Evolutionary conservation across 768 basidiomycete species (phyloP).

Genomic region (Chalciporus pseudorubinellus): DNA sequence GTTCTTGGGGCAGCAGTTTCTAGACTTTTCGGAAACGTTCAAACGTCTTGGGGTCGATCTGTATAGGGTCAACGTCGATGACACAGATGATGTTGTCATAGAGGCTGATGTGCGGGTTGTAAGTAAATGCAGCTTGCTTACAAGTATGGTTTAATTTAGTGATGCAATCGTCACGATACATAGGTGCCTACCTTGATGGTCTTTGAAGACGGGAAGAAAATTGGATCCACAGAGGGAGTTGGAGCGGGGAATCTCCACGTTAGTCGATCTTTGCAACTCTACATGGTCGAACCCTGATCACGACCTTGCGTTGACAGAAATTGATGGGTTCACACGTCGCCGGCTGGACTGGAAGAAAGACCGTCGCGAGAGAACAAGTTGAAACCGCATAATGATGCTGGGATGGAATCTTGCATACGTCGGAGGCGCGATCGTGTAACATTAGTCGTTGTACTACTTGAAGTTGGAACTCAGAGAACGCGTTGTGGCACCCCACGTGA

Average conservation of each 20-base stretch:
- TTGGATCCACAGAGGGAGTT: conserved; percentile 25
- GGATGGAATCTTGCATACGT: background rate
- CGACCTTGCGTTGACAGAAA: conserved; percentile 9
- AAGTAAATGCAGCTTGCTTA: conserved; percentile 21
- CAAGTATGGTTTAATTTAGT: background rate
- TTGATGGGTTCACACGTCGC: conserved; percentile 20
- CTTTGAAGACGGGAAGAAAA: conserved; percentile 29
- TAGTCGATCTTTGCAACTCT: conserved; percentile 13
- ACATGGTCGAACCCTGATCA: background rate
- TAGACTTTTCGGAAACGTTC: conserved; percentile 20
- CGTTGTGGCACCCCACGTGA: background rate
- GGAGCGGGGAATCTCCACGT: conserved; percentile 27
- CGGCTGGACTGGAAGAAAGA: background rate
- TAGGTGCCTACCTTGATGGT: conserved; percentile 30
- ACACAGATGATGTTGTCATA: conserved; percentile 46
- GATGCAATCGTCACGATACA: background rate
- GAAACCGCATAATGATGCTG: background rate
- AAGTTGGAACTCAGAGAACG: background rate
- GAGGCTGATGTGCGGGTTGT: conserved; percentile 65
- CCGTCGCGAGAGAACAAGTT: background rate
- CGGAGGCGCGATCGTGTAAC: background rate
- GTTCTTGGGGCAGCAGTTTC: conserved; percentile 11
- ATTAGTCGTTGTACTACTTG: too few species aligned
- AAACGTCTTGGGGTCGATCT: conserved; percentile 45
- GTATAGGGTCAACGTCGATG: conserved; percentile 76